phyloP scores from a whole-genome alignment of 2,329 filamentous ascomycete genomes.

The Phoma herbarum region DNA sequence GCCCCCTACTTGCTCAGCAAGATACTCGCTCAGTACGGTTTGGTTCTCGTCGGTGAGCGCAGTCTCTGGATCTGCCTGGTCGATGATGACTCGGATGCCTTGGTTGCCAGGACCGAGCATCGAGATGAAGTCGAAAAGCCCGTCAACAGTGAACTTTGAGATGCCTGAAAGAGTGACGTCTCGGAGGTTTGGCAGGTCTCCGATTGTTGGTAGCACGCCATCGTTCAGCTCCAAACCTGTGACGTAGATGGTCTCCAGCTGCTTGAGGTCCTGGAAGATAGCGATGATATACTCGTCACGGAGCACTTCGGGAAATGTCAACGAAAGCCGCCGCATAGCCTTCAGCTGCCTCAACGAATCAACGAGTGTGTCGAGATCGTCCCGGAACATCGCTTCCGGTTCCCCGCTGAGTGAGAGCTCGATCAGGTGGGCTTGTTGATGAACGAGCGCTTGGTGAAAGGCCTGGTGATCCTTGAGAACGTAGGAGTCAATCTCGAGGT shows the following conservation, averaged over 20 bases:
- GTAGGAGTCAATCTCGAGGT: slow-evolving; percentile 61
- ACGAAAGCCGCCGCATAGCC: slow-evolving; percentile 62
- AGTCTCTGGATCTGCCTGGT: slow-evolving; percentile 56
- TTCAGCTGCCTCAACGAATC: slow-evolving; percentile 62
- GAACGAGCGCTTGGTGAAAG: slow-evolving; percentile 63
- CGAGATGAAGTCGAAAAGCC: slow-evolving; percentile 58
- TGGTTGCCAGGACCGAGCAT: slow-evolving; percentile 53
- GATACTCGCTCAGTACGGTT: slow-evolving; percentile 48
- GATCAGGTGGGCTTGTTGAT: slow-evolving; percentile 62
- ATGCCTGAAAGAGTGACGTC: slow-evolving; percentile 63
- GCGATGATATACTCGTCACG: slow-evolving; percentile 58
- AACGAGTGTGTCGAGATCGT: slow-evolving; percentile 60
- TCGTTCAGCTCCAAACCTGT: slow-evolving; percentile 64
- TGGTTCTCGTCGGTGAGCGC: slow-evolving; percentile 53
- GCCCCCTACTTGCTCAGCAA: slow-evolving; percentile 54
- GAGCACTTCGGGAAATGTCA: slow-evolving; percentile 62
- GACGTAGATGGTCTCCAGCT: slow-evolving; percentile 66
- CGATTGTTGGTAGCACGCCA: slow-evolving; percentile 56
- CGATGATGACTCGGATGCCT: slow-evolving; percentile 55
- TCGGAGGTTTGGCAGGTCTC: slow-evolving; percentile 60
- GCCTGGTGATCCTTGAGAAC: slow-evolving; percentile 57
- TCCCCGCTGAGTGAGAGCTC: slow-evolving; percentile 58
- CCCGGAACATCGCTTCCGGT: slow-evolving; percentile 56
- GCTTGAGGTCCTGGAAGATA: slow-evolving; percentile 57
- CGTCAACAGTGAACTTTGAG: slow-evolving; percentile 63